Evolutionary conservation across 306 rosid genomes (phyloP).

Genomic region (Pyrus pyrifolia): DNA sequence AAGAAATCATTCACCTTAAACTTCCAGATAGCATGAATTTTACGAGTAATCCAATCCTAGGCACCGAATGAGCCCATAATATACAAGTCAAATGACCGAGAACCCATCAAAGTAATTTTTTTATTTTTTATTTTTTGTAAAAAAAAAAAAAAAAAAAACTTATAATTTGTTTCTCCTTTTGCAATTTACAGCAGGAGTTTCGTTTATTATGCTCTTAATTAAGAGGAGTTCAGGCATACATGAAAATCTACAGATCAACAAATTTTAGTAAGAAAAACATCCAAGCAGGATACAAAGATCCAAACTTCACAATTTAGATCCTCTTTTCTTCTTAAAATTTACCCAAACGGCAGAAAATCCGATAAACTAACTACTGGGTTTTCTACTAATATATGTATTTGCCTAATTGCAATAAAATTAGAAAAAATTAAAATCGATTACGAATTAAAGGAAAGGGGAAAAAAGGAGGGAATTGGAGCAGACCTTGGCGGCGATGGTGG

Average conservation of each 20-base stretch:
- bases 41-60: background rate
- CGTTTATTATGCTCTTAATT: too few relatives aligned
- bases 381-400: background rate
- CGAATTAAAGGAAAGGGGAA: background rate
- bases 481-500: slow-evolving; percentile 80
- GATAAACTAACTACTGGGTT: background rate
- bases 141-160: background rate
- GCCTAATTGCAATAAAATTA: background rate
- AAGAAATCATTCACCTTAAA: background rate
- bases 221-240: background rate
- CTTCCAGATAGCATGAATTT: background rate
- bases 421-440: background rate
- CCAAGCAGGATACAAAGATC: background rate
- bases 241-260: background rate
- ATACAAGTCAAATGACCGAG: background rate
- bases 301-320: background rate
- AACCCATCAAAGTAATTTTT: background rate
- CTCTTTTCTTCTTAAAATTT: background rate
- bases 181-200: background rate
- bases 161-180: background rate
- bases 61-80: background rate
- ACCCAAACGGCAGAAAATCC: background rate
- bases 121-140: too few relatives aligned
- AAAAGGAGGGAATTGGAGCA: background rate
- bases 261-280: background rate